Base-by-base conservation (phyloP, 2,329 filamentous ascomycete genomes). In the Diaporthe citri region DNA sequence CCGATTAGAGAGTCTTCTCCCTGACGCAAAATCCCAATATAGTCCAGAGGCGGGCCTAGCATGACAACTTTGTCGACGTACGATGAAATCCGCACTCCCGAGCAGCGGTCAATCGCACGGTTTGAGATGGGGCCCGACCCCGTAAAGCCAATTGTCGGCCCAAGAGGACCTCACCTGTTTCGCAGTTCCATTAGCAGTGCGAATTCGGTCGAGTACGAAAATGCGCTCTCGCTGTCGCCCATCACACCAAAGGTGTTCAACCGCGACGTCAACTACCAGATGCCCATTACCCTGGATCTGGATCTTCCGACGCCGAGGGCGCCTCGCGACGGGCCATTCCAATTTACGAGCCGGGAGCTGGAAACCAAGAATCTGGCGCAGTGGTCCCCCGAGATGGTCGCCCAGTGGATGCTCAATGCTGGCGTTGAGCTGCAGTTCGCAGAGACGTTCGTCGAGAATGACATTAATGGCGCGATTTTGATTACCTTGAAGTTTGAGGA, bases 401-500 rank as follows among this genome's bases (percentile, higher is more conserved):
- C 94, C 73, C 92, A 94, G 80, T 97, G 94, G 90, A 97, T 98
- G 95, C 90, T 93, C 80, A 91, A 95, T 82, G 91, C 92, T 59
- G 95, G 94, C 79, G 92, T 97, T 81, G 96, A 98, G 82, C 86
- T 91, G 70, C 86, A 89, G 9, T 89, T 96, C 69, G 93, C 97
- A 15, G 93, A 97, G 80, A 94, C 93, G 79, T 98, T 99, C 80
- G 89, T 96, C 76, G 90, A 93, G 80, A 97, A 99, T 83, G 96
- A 99, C 81, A 98, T 99, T 82, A 95, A 93, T 36, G 96, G 96
- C 20, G 89, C 92, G 6, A 94, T 98, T 73, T 87, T 98, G 28
- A 92, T 97, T 71, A 95, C 96, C n/a, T 87, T 99, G 57, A 95
- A 97, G 81, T 96, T 96, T 79, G 95, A 97, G 77, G 96, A 97